Evolutionary conservation across 2,329 filamentous ascomycete species (phyloP).

Genomic region (Sporothrix curviconia): DNA sequence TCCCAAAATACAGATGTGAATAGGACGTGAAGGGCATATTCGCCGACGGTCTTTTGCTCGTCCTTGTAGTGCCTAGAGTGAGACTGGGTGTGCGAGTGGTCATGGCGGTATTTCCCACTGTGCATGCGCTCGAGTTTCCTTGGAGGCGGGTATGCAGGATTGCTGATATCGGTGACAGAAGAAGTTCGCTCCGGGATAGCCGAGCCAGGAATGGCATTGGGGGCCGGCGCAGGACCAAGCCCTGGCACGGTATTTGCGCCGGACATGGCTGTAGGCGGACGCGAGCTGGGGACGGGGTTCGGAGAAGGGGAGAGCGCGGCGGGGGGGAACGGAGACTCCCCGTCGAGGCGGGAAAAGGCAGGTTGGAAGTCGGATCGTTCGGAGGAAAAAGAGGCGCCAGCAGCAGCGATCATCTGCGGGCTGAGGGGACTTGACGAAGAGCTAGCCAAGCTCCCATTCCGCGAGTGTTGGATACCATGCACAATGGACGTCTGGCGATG

Average conservation of each 20-base stretch:
- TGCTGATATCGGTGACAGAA: slow-evolving; percentile 39
- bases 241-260: slow-evolving; percentile 31
- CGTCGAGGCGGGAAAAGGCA: slow-evolving; percentile 40
- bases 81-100: slow-evolving; percentile 68
- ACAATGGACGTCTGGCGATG: slow-evolving; percentile 96
- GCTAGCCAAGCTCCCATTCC: slow-evolving; percentile 81
- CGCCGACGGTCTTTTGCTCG: slow-evolving; percentile 88
- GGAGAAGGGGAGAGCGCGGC: slow-evolving; percentile 8
- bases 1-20: slow-evolving; percentile 77
- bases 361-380: slow-evolving; percentile 46
- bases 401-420: slow-evolving; percentile 73
- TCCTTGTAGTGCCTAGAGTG: slow-evolving; percentile 65
- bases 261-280: slow-evolving; percentile 44
- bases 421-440: slow-evolving; percentile 78
- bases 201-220: slow-evolving; percentile 17
- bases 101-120: slow-evolving; percentile 59
- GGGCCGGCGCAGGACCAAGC: not conserved
- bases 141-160: slow-evolving; percentile 36
- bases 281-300: slow-evolving; percentile 21
- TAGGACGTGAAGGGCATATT: slow-evolving; percentile 93
- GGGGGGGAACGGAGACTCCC: slow-evolving; percentile 32
- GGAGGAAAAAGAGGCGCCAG: slow-evolving; percentile 47
- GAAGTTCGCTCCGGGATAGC: slow-evolving; percentile 39
- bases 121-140: slow-evolving; percentile 56
- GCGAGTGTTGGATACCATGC: slow-evolving; percentile 86